Evolutionary conservation across 257 asterid genomes (phyloP).

Genomic region (Fraxinus cuspidata): DNA sequence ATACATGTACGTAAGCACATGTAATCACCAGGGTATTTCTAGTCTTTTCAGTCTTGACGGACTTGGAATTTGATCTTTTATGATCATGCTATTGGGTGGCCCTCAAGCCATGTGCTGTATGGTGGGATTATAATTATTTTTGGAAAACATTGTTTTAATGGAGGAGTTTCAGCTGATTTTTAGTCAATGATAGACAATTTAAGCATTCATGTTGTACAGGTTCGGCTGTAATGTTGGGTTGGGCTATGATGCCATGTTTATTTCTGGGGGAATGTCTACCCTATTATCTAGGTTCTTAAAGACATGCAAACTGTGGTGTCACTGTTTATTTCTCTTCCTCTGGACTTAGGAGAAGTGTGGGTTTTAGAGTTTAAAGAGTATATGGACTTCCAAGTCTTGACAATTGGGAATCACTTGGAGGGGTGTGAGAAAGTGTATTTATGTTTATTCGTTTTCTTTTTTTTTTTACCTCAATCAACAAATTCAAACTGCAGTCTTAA

Average conservation of each 20-base stretch:
- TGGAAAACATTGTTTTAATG: background rate
- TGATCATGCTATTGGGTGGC: background rate
- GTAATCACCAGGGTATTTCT: background rate
- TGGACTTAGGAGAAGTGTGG: background rate
- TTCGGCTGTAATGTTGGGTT: background rate
- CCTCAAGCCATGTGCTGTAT: background rate
- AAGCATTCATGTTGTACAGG: background rate
- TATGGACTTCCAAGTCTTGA: background rate
- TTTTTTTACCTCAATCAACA: background rate
- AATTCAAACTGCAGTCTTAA: background rate
- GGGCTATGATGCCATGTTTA: background rate
- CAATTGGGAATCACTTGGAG: background rate
- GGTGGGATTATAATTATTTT: background rate
- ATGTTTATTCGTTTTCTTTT: background rate
- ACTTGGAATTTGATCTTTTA: background rate
- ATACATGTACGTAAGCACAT: background rate
- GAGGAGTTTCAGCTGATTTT: background rate
- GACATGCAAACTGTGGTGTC: background rate
- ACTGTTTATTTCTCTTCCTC: background rate
- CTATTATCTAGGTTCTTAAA: background rate
- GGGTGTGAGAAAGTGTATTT: background rate
- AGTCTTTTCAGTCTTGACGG: background rate
- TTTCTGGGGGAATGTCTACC: background rate
- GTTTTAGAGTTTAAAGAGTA: background rate
- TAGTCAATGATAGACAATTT: background rate